Conservation (phyloP, 805 yeast species). For the Saccharomycopsis sp. region DNA sequence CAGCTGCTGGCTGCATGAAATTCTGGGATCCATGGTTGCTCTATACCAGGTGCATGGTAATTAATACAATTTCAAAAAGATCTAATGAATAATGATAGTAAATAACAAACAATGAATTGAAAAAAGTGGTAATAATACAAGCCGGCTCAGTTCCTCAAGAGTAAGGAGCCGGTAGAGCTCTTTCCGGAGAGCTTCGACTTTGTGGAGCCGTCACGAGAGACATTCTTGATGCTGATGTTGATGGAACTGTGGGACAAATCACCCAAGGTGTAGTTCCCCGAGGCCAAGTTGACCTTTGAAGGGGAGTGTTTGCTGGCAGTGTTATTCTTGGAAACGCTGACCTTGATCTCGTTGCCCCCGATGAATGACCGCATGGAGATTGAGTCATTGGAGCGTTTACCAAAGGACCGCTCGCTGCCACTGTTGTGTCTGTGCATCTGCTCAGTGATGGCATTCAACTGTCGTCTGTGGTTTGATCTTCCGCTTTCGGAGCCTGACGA, state of each 20-base stretch:
- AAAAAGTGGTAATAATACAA: too few species aligned
- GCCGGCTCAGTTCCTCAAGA: too few species aligned
- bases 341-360: slow-evolving; percentile 15
- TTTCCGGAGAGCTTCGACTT: slow-evolving; percentile 5
- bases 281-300: not conserved
- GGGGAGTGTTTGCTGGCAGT: slow-evolving; percentile 9
- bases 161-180: slow-evolving; percentile 12
- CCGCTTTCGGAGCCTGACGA: slow-evolving; percentile 1
- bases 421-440: not conserved
- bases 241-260: slow-evolving; percentile 13
- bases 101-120: too few species aligned
- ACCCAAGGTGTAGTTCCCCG: slow-evolving; percentile 4
- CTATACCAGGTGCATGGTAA: too few species aligned
- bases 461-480: not conserved
- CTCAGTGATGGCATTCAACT: not conserved
- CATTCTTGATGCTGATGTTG: slow-evolving; percentile 6
- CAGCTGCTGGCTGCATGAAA: too few species aligned
- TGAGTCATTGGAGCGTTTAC: slow-evolving; percentile 9
- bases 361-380: slow-evolving; percentile 15
- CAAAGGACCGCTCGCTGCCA: not conserved
- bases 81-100: too few species aligned
- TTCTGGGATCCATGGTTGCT: too few species aligned
- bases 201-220: slow-evolving; percentile 6
- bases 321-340: slow-evolving; percentile 6
- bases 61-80: too few species aligned